Conservation (phyloP, 805 yeast genomes). For the Candida multigemmis region DNA sequence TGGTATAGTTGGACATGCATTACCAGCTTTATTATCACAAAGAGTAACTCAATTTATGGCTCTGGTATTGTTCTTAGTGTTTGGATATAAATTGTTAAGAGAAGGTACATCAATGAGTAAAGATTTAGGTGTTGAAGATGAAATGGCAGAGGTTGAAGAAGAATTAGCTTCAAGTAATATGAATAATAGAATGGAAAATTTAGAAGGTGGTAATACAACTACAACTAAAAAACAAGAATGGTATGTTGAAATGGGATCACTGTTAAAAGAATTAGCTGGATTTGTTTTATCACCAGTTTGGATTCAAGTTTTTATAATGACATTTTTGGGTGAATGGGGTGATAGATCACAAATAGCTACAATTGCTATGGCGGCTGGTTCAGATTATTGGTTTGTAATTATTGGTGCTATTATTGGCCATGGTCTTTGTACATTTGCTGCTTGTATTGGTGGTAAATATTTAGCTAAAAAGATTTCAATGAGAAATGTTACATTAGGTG, state of each 20-base stretch:
- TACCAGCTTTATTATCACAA: slow-evolving; percentile 77
- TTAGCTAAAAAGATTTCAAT: slow-evolving; percentile 84
- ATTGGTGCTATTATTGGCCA: slow-evolving; percentile 89
- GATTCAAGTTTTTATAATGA: slow-evolving; percentile 93
- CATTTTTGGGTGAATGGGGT: slow-evolving; percentile 98
- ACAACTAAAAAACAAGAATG: slow-evolving; percentile 11
- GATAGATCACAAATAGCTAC: slow-evolving; percentile 98
- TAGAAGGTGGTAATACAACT: slow-evolving; percentile 48
- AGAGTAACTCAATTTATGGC: slow-evolving; percentile 77
- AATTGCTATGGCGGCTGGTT: slow-evolving; percentile 97
- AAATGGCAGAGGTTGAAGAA: slow-evolving; percentile 93
- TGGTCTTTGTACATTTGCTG: slow-evolving; percentile 75
- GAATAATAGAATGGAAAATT: slow-evolving; percentile 37
- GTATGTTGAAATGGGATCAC: slow-evolving; percentile 21
- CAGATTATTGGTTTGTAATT: slow-evolving; percentile 83
- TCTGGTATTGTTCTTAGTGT: slow-evolving; percentile 68
- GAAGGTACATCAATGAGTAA: slow-evolving; percentile 83
- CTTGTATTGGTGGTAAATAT: slow-evolving; percentile 89
- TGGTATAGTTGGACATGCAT: slow-evolving; percentile 85
- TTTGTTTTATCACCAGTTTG: slow-evolving; percentile 77
- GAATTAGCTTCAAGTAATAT: slow-evolving; percentile 66
- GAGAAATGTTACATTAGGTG: slow-evolving; percentile 88
- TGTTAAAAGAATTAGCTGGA: slow-evolving; percentile 46
- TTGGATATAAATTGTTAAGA: slow-evolving; percentile 63
- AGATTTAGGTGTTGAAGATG: slow-evolving; percentile 85